Evolutionary conservation across 2,329 filamentous ascomycete species (phyloP).

Genomic region (Exserohilum rostratum): DNA sequence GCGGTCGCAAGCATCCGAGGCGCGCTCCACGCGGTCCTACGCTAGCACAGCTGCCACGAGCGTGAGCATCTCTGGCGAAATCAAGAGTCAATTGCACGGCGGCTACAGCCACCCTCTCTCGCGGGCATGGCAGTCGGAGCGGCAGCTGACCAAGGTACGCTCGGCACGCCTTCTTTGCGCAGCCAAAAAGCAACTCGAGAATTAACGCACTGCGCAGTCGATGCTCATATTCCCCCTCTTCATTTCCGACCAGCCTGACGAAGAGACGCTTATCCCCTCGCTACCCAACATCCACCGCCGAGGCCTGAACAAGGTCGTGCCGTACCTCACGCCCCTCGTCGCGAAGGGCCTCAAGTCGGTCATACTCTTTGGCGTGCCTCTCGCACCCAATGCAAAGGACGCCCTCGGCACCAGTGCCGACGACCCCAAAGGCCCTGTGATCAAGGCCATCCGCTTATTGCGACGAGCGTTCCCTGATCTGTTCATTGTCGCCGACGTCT

Average conservation of each 20-base stretch:
- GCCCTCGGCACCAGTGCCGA: conserved; percentile 90
- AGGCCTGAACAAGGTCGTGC: conserved; percentile 82
- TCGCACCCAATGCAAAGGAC: conserved; percentile 82
- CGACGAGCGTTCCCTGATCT: conserved; percentile 85
- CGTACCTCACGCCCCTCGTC: conserved; percentile 84
- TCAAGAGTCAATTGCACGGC: conserved; percentile 59
- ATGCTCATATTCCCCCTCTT: conserved; percentile 99
- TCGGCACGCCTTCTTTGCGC: conserved; percentile 3
- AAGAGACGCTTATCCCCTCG: conserved; percentile 87
- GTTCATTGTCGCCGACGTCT: conserved; percentile 92
- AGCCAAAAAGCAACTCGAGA: background rate
- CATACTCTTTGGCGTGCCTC: conserved; percentile 93
- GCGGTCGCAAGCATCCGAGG: conserved; percentile 55
- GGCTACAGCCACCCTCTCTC: conserved; percentile 60
- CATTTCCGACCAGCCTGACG: conserved; percentile 90
- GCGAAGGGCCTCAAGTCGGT: conserved; percentile 90
- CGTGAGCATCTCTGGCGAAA: conserved; percentile 59
- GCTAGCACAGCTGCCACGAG: conserved; percentile 60
- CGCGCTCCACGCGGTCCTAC: conserved; percentile 56
- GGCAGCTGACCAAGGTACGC: conserved; percentile 58
- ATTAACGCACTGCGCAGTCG: conserved; percentile 63
- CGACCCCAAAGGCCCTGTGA: conserved; percentile 90
- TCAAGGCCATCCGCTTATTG: conserved; percentile 82
- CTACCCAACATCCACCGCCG: conserved; percentile 89
- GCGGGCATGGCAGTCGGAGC: conserved; percentile 59